Conservation (phyloP, 2,329 filamentous ascomycete species). For the Fusarium circinatum region DNA sequence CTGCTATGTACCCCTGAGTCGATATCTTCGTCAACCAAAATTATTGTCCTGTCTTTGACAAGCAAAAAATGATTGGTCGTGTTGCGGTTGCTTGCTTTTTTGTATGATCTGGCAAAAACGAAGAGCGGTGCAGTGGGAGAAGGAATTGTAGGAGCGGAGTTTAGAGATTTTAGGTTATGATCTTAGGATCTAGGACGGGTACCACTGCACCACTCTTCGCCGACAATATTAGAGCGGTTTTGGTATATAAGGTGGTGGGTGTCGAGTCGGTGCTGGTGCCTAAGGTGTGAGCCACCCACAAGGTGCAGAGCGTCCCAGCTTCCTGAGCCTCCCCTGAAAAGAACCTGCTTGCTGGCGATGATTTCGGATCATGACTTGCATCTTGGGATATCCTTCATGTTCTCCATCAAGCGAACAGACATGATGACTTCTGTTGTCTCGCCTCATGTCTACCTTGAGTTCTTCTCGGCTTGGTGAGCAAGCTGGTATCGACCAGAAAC, state of each 20-base stretch:
- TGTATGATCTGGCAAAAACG: not conserved
- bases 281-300: not conserved
- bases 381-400: too few species aligned
- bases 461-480: not conserved
- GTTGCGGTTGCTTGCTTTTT: not conserved
- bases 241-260: not conserved
- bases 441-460: too few species aligned
- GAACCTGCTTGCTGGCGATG: not conserved
- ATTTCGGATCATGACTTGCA: not conserved
- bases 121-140: not conserved
- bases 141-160: not conserved
- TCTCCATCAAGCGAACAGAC: too few species aligned
- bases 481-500: not conserved
- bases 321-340: not conserved
- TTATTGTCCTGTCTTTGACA: not conserved
- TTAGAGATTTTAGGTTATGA: not conserved
- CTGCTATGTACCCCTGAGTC: not conserved
- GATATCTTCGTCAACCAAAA: not conserved
- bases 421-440: too few species aligned
- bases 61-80: not conserved
- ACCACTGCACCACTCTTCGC: slow-evolving; percentile 1
- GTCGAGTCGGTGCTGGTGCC: not conserved
- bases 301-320: too few species aligned
- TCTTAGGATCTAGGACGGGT: not conserved
- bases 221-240: not conserved